Conservation (phyloP, 1,284 basidiomycete genomes). For the Leccinum brunneo-olivaceum region DNA sequence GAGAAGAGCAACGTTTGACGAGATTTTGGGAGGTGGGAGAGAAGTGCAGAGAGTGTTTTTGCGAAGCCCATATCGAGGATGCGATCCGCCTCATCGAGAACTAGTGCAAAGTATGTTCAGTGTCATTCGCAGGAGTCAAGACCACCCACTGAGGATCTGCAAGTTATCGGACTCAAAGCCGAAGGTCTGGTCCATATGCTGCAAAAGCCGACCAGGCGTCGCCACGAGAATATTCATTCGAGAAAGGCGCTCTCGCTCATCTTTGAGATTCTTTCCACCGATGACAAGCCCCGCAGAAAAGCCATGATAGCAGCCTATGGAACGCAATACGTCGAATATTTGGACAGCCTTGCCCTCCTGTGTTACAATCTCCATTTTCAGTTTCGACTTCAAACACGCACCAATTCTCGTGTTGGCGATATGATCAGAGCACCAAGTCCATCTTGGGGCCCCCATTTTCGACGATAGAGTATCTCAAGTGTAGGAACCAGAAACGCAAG, state of each 20-base stretch:
- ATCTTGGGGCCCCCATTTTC: conserved; percentile 76
- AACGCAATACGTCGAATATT: conserved; percentile 93
- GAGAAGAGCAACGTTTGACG: conserved; percentile 96
- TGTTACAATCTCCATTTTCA: conserved; percentile 6
- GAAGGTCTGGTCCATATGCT: conserved; percentile 97
- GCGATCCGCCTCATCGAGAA: conserved; percentile 95
- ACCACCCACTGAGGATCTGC: conserved; percentile 75
- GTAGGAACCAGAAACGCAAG: conserved; percentile 77
- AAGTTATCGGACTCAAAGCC: conserved; percentile 90
- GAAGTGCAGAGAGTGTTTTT: conserved; percentile 82
- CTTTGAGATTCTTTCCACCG: conserved; percentile 93
- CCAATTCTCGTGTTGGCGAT: conserved; percentile 91
- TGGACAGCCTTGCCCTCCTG: conserved; percentile 69
- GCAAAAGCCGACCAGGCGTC: conserved; percentile 89
- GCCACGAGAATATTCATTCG: conserved; percentile 98
- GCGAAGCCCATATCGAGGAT: conserved; percentile 96
- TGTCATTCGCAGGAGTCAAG: background rate
- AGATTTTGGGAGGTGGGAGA: conserved; percentile 78
- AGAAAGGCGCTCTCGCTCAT: conserved; percentile 82
- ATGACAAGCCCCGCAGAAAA: conserved; percentile 96
- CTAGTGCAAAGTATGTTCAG: conserved; percentile 33
- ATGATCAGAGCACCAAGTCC: conserved; percentile 91
- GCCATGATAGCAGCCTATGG: conserved; percentile 84
- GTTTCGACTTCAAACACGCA: conserved; percentile 31
- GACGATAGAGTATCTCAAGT: conserved; percentile 68